These are phyloP conservation scores for Tardiomyces digboiensis DNA, from an alignment of 1,139 yeast species.

Conservation along the genomic window DNA sequence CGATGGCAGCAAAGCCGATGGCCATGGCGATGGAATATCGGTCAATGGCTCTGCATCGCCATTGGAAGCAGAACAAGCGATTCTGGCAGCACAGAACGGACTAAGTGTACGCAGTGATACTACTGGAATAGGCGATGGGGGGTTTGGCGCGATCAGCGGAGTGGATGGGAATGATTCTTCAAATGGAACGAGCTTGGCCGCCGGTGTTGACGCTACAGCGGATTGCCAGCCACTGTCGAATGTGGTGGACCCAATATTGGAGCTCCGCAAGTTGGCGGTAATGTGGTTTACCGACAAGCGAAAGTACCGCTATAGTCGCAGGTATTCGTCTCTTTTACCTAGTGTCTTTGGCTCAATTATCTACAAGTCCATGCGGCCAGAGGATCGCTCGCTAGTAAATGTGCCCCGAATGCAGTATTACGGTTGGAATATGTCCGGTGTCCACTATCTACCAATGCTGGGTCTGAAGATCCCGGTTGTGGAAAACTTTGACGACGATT, in stretches of 20 bases:
- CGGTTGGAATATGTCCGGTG: slow-evolving; percentile 62
- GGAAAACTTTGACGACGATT: slow-evolving; percentile 4
- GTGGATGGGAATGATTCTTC: slow-evolving; percentile 3
- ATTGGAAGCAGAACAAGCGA: not conserved
- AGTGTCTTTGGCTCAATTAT: slow-evolving; percentile 36
- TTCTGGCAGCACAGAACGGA: not conserved
- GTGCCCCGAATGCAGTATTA: slow-evolving; percentile 51
- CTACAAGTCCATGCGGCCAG: slow-evolving; percentile 32
- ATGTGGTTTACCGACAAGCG: slow-evolving; percentile 4
- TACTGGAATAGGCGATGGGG: not conserved
- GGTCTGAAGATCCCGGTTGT: slow-evolving; percentile 5
- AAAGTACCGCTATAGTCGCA: slow-evolving; percentile 41
- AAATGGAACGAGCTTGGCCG: not conserved
- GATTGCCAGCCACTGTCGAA: slow-evolving; percentile 1
- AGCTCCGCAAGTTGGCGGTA: slow-evolving; percentile 2
- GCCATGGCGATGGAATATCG: not conserved
- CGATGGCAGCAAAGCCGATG: too few relatives aligned
- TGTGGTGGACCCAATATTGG: not conserved
- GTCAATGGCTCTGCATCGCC: not conserved
- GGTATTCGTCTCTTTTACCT: slow-evolving; percentile 42
- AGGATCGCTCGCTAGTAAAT: slow-evolving; percentile 31
- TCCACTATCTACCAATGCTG: slow-evolving; percentile 37
- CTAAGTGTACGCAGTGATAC: not conserved
- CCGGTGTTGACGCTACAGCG: not conserved
- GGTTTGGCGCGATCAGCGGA: not conserved